Base-by-base conservation (phyloP, 2,329 filamentous ascomycete species). In the Venturia carpophila region DNA sequence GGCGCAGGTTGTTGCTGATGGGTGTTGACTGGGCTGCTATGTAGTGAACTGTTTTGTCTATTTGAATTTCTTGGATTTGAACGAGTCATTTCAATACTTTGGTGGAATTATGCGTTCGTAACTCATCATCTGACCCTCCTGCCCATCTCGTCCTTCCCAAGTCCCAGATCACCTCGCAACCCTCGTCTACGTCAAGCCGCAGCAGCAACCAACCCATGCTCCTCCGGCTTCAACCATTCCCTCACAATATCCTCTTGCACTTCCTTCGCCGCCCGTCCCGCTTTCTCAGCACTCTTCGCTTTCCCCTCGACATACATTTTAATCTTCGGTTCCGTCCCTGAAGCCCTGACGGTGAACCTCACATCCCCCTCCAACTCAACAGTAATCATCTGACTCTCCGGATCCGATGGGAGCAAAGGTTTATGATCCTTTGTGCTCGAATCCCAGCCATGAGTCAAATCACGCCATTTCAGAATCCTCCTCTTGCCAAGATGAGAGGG, bases 301-400 rank as follows among this genome's bases (percentile, higher is more conserved):
- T 74, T 77, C 55, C 77, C 79, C 68, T 83, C 81, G 63, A 83
- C 80, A 68, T 83, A 83, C 58, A 83, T 69, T 72, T 88, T 88
- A 67, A 88, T 85, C 77, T 88, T 88, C 0, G 85, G 85, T 72
- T 88, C 85, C 1, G 85, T 88, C 1, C 85, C 85, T 1, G 84
- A 86, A 0, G 81, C 84, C 69, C 85, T 74, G 27, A 86, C 78
- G 1, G 84, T 87, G 69, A 87, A 86, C 30, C 82, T 79, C 15
- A 85, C 78, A 17, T 76, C 75, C 24, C 79, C 79, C 37, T 84
- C 79, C 49, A 87, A 72, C 76, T 85, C 84, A 66, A 78, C 80
- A 2, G 85, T 87, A 69, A 88, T 81, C 85, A 88, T 88, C 75
- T 87, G 84, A 65, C 81, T 84, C 15, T 73, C 78, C 24, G 77